Conservation (phyloP, 495 filamentous ascomycete genomes). For the Amniculicola lignicola region DNA sequence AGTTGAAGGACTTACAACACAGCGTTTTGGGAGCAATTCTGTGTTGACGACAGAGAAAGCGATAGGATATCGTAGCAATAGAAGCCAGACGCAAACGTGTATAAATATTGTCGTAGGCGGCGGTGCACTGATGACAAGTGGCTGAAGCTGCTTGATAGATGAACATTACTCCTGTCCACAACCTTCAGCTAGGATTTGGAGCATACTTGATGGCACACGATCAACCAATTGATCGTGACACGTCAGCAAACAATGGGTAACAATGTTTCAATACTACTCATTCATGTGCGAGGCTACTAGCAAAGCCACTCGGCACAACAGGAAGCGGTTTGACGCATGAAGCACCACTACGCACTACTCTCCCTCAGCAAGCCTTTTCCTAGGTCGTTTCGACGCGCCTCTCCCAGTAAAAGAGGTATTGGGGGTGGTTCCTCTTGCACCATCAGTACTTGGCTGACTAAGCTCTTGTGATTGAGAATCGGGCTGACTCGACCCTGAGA, state of each 20-base stretch:
- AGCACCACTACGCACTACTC: too few relatives aligned
- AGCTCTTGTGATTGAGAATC: constrained; percentile 10
- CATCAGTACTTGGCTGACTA: neutral
- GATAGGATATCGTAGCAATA: too few relatives aligned
- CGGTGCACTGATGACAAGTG: neutral
- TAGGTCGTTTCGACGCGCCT: neutral
- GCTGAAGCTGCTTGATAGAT: neutral
- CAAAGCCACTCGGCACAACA: constrained; percentile 20
- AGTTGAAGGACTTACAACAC: too few relatives aligned
- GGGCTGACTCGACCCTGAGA: constrained; percentile 9
- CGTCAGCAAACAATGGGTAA: constrained; percentile 22
- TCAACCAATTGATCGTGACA: too few relatives aligned
- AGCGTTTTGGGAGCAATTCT: too few relatives aligned
- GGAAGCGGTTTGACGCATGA: constrained; percentile 19
- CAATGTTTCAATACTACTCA: constrained; percentile 21
- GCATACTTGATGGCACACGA: constrained; percentile 3
- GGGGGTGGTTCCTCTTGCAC: constrained; percentile 3
- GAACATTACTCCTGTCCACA: constrained; percentile 6
- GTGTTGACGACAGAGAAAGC: too few relatives aligned
- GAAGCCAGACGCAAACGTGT: neutral
- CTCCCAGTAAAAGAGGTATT: constrained; percentile 4
- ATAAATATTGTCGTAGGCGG: too few relatives aligned
- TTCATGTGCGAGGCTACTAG: constrained; percentile 17
- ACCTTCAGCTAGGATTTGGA: constrained; percentile 2
- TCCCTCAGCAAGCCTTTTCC: constrained; percentile 7